These are phyloP conservation scores for Aureobasidium sp. DNA, from an alignment of 2,329 filamentous ascomycete genomes.

Conservation along the genomic window DNA sequence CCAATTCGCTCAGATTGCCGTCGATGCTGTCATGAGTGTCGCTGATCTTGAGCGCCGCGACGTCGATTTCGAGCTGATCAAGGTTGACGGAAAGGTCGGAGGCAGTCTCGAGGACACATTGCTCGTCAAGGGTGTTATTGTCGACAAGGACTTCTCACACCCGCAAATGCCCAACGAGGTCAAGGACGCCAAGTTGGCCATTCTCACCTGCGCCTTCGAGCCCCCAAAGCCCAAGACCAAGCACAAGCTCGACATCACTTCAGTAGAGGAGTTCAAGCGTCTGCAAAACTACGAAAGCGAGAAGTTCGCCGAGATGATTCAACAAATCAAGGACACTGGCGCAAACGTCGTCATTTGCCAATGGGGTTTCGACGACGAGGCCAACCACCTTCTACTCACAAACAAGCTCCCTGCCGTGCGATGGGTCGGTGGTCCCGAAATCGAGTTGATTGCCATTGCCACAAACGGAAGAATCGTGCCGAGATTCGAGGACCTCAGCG, in stretches of 20 bases:
- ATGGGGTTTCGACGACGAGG: conserved; percentile 99
- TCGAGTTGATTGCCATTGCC: conserved; percentile 96
- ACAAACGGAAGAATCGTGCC: conserved; percentile 98
- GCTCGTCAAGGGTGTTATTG: conserved; percentile 93
- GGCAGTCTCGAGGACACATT: conserved; percentile 87
- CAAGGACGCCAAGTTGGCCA: conserved; percentile 90
- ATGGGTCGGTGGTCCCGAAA: conserved; percentile 97
- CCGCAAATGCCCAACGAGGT: conserved; percentile 98
- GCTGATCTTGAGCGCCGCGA: conserved; percentile 94
- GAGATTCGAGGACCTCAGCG: conserved; percentile 85
- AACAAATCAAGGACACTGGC: conserved; percentile 94
- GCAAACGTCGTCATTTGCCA: conserved; percentile 98
- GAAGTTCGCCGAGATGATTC: conserved; percentile 98
- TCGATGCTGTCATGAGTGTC: conserved; percentile 93
- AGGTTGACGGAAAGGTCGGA: conserved; percentile 97
- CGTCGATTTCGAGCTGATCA: conserved; percentile 98
- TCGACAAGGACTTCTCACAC: conserved; percentile 99
- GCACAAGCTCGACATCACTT: conserved; percentile 96
- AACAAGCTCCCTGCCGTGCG: conserved; percentile 92
- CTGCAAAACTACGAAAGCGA: conserved; percentile 90
- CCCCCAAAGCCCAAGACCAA: conserved; percentile 99
- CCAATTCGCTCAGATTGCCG: conserved; percentile 94
- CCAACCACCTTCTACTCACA: conserved; percentile 92
- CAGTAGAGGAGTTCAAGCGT: conserved; percentile 97
- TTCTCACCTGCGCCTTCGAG: conserved; percentile 95